phyloP scores from a whole-genome alignment of 345 rosid genomes.

The Euphorbia tirucalli region DNA sequence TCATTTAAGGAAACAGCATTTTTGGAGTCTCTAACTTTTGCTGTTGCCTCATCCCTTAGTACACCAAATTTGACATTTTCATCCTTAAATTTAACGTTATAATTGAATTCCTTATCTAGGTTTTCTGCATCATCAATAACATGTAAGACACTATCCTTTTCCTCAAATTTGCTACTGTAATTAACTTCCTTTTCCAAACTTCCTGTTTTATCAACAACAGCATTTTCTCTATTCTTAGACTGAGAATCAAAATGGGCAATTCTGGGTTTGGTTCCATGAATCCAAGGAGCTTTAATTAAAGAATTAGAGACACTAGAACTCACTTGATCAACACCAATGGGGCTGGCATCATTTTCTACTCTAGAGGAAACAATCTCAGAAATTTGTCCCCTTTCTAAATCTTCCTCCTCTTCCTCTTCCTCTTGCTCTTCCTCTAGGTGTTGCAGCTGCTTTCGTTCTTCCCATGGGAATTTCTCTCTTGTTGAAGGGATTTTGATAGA shows the following conservation, averaged over 20 bases:
- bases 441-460: constrained; percentile 35
- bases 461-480: constrained; percentile 70
- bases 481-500: constrained; percentile 44
- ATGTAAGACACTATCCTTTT: constrained; percentile 1
- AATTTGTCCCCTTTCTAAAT: constrained; percentile 20
- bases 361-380: constrained; percentile 26
- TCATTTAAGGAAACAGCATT: constrained; percentile 1
- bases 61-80: neutral
- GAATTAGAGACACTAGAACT: constrained; percentile 28
- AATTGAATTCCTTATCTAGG: constrained; percentile 18
- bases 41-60: constrained; percentile 4
- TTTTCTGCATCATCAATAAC: constrained; percentile 14
- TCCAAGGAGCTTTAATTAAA: constrained; percentile 60
- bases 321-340: constrained; percentile 26
- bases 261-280: constrained; percentile 36
- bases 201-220: constrained; percentile 17
- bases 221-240: constrained; percentile 19
- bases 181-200: constrained; percentile 16
- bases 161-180: neutral
- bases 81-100: neutral
- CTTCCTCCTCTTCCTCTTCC: constrained; percentile 17
- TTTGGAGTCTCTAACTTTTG: neutral
- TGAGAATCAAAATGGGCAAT: constrained; percentile 25
- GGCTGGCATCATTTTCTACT: constrained; percentile 22
- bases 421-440: constrained; percentile 21